Evolutionary conservation across 345 rosid species (phyloP), one percentile per base, ranked within the genome.

Genomic region (Aquilaria malaccensis): DNA sequence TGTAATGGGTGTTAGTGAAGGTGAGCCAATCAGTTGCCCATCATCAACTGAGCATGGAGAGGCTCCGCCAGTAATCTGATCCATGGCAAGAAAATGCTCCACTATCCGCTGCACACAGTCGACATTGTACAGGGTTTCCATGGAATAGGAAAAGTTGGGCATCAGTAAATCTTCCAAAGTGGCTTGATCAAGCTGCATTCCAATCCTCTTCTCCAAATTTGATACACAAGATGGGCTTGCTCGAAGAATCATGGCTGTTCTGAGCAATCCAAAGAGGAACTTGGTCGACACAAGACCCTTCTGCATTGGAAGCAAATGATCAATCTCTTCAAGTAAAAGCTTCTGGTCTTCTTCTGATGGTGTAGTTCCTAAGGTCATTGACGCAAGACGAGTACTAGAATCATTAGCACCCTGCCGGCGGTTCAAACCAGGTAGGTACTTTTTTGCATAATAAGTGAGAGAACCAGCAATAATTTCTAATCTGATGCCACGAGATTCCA

Each of bases 111-210:
- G 91, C 73, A 94, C 86, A 59, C 95, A 86, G 66, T 94, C 97
- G 41, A 94, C 93, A 50, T 94, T 84, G 69, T 94, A 90, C 13
- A 94, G 84, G 10, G 99, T 90, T 76, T 94, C 99, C 81, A 77
- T 83, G 58, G 96, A 81, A 68, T 86, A 70, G 29, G 97, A 88
- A 69, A 86, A 90, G 69, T 76, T 88, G 62, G 99, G 97, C 90
- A 94, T 82, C 72, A 94, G 76, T 68, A 94, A 89, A 90, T 94
- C 97, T 70, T 90, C 97, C 59, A 90, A 77, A 0, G 85, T 81
- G 22, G 99, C 97, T 72, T 88, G 95, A 74, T 94, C 96, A 72
- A 94, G 97, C 72, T 90, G 99, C 89, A 91, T 78, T 50, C 99
- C 99, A 13, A 88, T 86, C 77, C 91, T 79, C 68, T 80, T 94